Evolutionary conservation across 768 basidiomycete species (phyloP), one percentile per base, ranked within the genome.

Genomic region (Tulasnella sp.): DNA sequence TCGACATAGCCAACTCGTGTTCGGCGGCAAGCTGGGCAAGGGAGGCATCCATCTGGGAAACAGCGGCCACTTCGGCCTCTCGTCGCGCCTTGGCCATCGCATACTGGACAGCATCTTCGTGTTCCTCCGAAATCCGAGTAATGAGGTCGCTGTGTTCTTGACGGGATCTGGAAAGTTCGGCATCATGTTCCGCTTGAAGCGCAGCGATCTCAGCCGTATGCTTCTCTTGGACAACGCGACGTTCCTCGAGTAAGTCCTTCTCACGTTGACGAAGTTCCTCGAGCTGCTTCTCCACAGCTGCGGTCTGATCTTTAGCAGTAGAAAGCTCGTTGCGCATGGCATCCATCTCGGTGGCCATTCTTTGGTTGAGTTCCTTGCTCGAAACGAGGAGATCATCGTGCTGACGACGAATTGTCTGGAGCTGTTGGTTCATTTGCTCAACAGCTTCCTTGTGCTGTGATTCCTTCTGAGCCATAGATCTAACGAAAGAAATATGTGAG

Each of bases 401-500:
- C 66, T 89, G 84, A 39, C 86, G 77, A 57, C 82, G 81, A 6
- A 70, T 57, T 43, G 63, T 63, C 1, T 62, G 62, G 41, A 73
- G 68, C 55, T 71, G 65, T 6, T 72, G 65, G 41, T 80, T 82
- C 61, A 97, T 74, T 31, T 72, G 72, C 39, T 88, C 82, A 25
- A 96, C 84, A 21, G 78, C 67, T 65, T 94, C 88, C 34, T 81
- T 80, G 67, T 98, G 94, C 32, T 81, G 75, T 3, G 88, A 84
- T 68, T 99, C 96, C 68, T 98, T 98, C 71, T 88, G 84, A 2
- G 93, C 93, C 94, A 98, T 97, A 2, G 94, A 89, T 61, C 91
- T 96, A 58, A 43, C 15, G n/a, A 11, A 63, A 42, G 43, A 7
- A 27, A 37, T 53, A 8, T 60, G 60, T 41, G 58, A 65, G 34